Percentiles rank a stretch among this genome's conserved stretches.
Evolutionary conservation across 2,329 filamentous ascomycete species (phyloP).

Genomic region (Pseudocercospora macadamiae): DNA sequence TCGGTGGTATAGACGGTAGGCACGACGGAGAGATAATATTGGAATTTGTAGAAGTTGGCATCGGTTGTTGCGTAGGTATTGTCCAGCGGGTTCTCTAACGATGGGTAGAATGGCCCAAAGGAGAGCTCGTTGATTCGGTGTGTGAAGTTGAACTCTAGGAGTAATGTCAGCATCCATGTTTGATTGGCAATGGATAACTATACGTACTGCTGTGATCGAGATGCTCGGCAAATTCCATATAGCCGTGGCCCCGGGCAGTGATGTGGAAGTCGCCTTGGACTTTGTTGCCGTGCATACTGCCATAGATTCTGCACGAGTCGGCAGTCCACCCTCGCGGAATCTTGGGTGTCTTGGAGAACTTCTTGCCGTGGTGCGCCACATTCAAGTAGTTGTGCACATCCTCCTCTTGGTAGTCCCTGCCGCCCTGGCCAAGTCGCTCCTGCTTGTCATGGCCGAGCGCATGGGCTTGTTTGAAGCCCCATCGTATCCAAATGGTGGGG

Average conservation of each 20-base stretch:
- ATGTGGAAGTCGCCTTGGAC: conserved; percentile 99
- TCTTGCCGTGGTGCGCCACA: conserved; percentile 65
- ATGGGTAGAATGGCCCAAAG: conserved; percentile 95
- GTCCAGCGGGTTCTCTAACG: conserved; percentile 90
- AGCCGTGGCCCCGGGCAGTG: conserved; percentile 93
- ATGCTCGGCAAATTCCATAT: conserved; percentile 77
- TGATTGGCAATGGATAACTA: not conserved
- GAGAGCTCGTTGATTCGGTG: conserved; percentile 95
- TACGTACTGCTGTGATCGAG: conserved; percentile 76
- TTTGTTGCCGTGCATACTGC: conserved; percentile 89
- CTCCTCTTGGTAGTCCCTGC: conserved; percentile 65
- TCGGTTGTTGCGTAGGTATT: conserved; percentile 78
- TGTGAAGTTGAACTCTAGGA: conserved; percentile 89
- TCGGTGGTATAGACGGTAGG: conserved; percentile 81
- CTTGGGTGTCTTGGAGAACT: conserved; percentile 73
- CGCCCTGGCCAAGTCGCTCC: conserved; percentile 59
- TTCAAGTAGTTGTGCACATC: conserved; percentile 91
- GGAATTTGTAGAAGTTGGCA: conserved; percentile 88
- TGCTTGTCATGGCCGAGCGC: conserved; percentile 61
- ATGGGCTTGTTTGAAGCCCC: conserved; percentile 71
- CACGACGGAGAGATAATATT: conserved; percentile 95
- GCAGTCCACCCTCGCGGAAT: conserved; percentile 52
- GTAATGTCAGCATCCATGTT: conserved; percentile 8
- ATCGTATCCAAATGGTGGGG: conserved; percentile 77
- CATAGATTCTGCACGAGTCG: conserved; percentile 87